A percentile compares a stretch with the other conserved stretches of the same genome.
Evolutionary conservation across 495 filamentous ascomycete species (phyloP).

Genomic region (Monascus purpureus): DNA sequence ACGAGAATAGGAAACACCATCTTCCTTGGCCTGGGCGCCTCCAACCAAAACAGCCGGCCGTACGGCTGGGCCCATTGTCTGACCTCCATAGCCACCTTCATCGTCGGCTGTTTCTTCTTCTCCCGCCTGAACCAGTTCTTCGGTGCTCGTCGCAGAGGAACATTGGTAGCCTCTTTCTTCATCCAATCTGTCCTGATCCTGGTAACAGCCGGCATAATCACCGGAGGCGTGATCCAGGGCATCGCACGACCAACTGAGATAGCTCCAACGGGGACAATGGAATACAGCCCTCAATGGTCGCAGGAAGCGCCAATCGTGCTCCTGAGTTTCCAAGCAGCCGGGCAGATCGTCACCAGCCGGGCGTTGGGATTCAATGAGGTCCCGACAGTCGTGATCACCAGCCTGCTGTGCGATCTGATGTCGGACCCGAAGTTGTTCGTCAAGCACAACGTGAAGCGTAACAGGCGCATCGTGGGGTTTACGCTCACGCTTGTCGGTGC

Average conservation of each 20-base stretch:
- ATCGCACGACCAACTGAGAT: constrained; percentile 13
- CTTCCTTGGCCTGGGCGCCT: constrained; percentile 26
- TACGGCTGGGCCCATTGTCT: constrained; percentile 30
- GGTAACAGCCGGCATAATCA: constrained; percentile 38
- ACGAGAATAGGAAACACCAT: constrained; percentile 32
- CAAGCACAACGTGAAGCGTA: constrained; percentile 4
- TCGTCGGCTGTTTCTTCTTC: constrained; percentile 22
- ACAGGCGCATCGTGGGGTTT: constrained; percentile 19
- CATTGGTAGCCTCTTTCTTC: constrained; percentile 40
- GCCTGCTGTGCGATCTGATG: constrained; percentile 46
- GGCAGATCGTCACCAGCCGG: constrained; percentile 49
- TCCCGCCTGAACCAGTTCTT: constrained; percentile 17
- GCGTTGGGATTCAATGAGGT: constrained; percentile 51
- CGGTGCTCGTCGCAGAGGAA: constrained; percentile 28
- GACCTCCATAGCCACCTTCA: constrained; percentile 19
- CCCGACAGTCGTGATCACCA: constrained; percentile 57
- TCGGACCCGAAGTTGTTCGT: constrained; percentile 17
- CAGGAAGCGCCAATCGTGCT: constrained; percentile 37
- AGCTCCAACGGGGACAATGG: constrained; percentile 4
- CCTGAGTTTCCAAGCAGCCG: constrained; percentile 54
- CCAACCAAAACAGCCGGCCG: constrained; percentile 21
- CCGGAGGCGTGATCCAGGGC: constrained; percentile 30
- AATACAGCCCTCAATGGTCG: constrained; percentile 21
- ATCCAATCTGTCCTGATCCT: constrained; percentile 38
- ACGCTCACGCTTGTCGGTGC: constrained; percentile 22